Percentiles rank a stretch among this genome's conserved stretches.
phyloP scores from a whole-genome alignment of 352 stramenopile genomes.

The Phytophthora pini region DNA sequence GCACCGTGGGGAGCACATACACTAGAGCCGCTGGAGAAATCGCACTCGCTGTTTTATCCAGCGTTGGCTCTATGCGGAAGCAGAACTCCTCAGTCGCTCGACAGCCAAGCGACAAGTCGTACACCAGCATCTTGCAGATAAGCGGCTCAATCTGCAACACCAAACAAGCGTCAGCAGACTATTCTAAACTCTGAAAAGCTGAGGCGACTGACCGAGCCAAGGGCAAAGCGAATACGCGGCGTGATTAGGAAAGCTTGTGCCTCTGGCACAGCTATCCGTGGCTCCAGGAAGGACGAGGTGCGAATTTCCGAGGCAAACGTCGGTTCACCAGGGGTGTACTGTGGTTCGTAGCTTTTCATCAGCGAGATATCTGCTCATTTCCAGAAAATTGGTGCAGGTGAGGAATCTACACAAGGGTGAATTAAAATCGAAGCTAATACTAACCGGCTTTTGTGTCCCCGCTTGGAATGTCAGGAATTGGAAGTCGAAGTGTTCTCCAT shows the following conservation, averaged over 20 bases:
- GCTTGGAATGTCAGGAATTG: constrained; percentile 2
- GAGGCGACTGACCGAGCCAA: constrained; percentile 52
- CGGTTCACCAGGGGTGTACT: constrained; percentile 40
- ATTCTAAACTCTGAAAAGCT: background rate
- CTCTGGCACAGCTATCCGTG: constrained; percentile 57
- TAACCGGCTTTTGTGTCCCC: constrained; percentile 20
- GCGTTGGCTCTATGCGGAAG: constrained; percentile 47
- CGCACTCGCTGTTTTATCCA: constrained; percentile 16
- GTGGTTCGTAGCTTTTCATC: constrained; percentile 74
- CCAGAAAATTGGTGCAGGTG: no score
- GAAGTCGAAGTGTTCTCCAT: constrained; percentile 44
- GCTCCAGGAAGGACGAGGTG: constrained; percentile 47
- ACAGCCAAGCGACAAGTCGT: constrained; percentile 60
- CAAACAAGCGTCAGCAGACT: constrained; percentile 3
- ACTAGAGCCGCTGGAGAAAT: constrained; percentile 47
- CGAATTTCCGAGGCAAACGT: constrained; percentile 60
- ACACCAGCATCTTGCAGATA: constrained; percentile 64
- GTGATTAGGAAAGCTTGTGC: constrained; percentile 54
- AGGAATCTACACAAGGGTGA: background rate
- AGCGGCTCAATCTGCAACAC: constrained; percentile 64
- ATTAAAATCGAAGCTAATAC: background rate
- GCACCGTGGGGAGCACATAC: constrained; percentile 61
- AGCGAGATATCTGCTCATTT: constrained; percentile 40
- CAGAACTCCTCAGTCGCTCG: constrained; percentile 73
- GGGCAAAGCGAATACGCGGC: constrained; percentile 49